Conservation (phyloP, 192 early-diverging fungal genomes). For the Backusella westeae region DNA sequence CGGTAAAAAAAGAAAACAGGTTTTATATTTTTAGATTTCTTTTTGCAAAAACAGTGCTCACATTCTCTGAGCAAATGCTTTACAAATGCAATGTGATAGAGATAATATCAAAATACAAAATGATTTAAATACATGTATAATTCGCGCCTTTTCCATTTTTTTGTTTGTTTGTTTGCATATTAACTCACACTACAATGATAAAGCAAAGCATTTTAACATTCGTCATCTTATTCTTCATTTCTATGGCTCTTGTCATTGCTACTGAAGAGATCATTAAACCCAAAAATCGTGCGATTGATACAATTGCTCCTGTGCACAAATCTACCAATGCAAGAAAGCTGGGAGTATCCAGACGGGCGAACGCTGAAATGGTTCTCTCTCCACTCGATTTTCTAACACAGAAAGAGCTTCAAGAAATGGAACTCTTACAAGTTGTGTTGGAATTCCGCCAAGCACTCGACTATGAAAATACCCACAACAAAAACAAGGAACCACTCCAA, state of each 20-base stretch:
- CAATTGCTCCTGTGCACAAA: too few relatives aligned
- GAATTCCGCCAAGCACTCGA: background rate
- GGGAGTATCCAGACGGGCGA: too few relatives aligned
- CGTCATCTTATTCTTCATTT: background rate
- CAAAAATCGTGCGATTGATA: background rate
- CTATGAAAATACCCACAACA: background rate
- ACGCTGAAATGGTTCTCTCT: background rate
- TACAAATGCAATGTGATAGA: too few relatives aligned
- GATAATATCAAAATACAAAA: too few relatives aligned
- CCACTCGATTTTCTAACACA: background rate
- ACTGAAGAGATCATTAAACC: background rate
- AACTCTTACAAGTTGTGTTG: background rate
- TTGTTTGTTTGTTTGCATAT: too few relatives aligned
- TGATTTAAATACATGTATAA: too few relatives aligned
- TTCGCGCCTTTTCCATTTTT: too few relatives aligned
- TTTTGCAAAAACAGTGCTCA: too few relatives aligned
- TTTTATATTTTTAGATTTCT: too few relatives aligned
- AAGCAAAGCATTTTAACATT: background rate
- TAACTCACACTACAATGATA: background rate
- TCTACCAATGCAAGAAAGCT: background rate
- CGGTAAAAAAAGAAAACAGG: too few relatives aligned
- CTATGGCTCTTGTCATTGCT: background rate
- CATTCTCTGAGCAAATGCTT: too few relatives aligned
- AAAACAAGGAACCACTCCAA: background rate
- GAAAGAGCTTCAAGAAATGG: background rate